Evolutionary conservation across 2,329 filamentous ascomycete genomes (phyloP).

Genomic region (Phoma sp.): DNA sequence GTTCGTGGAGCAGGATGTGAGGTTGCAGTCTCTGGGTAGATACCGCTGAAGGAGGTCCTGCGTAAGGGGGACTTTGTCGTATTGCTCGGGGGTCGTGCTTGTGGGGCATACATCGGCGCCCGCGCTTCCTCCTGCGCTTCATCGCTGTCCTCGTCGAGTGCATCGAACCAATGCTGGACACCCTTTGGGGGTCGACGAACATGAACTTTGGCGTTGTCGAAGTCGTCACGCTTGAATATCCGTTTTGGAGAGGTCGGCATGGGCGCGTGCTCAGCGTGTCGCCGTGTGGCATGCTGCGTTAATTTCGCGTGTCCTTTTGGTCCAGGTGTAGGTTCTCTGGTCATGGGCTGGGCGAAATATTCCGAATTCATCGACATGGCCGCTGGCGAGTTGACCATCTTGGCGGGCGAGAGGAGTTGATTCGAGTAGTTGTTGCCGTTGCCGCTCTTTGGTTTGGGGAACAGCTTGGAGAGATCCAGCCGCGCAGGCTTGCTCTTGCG

Average conservation of each 20-base stretch:
- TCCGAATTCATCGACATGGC: constrained; percentile 49
- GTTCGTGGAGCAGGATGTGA: constrained; percentile 19
- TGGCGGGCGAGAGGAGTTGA: constrained; percentile 47
- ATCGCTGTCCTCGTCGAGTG: constrained; percentile 50
- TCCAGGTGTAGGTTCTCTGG: constrained; percentile 39
- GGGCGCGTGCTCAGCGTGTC: constrained; percentile 23
- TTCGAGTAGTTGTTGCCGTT: constrained; percentile 21
- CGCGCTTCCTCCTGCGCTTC: constrained; percentile 31
- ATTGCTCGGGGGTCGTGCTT: constrained; percentile 14
- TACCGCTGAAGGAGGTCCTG: constrained; percentile 27
- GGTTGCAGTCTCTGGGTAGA: constrained; percentile 17
- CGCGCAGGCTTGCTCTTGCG: constrained; percentile 46
- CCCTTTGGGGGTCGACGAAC: constrained; percentile 56
- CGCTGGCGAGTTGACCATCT: constrained; percentile 50
- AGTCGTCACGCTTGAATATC: constrained; percentile 46
- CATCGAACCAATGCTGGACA: constrained; percentile 60
- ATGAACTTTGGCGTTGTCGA: constrained; percentile 56
- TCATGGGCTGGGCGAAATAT: constrained; percentile 43
- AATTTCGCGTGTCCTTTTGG: constrained; percentile 26
- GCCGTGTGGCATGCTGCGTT: constrained; percentile 32
- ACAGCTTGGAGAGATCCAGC: constrained; percentile 52
- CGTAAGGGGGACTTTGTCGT: constrained; percentile 20
- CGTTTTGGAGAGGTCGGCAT: constrained; percentile 33
- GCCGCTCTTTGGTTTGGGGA: constrained; percentile 45
- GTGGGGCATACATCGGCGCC: constrained; percentile 21